Conservation (phyloP, 2,329 filamentous ascomycete species). For the Fusarium metavorans region DNA sequence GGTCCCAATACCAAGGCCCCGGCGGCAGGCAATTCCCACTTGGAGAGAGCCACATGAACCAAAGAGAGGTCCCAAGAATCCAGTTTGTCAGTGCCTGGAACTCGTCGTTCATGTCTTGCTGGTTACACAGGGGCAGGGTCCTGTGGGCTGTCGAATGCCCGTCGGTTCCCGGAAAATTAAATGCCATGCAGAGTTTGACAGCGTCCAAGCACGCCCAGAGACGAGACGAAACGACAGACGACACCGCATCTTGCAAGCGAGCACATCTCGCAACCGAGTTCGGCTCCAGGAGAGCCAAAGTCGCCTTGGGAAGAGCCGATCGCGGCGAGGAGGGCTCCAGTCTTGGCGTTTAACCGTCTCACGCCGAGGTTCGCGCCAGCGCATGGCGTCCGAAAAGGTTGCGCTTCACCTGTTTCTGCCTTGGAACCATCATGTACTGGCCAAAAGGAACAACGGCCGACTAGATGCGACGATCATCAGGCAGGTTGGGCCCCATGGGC, state of each 20-base stretch:
- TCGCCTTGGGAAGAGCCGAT: neutral
- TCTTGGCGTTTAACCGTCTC: neutral
- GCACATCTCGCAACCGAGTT: constrained; percentile 1
- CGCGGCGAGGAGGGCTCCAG: neutral
- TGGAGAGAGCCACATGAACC: neutral
- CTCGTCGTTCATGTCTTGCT: neutral
- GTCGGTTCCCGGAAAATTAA: neutral
- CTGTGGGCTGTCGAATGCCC: neutral
- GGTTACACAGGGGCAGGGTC: neutral
- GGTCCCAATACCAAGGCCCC: neutral
- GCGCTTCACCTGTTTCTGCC: neutral
- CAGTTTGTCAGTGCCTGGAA: neutral
- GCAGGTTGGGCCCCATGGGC: neutral
- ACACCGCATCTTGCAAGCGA: neutral
- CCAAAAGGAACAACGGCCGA: constrained; percentile 1
- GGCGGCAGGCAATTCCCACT: constrained; percentile 7
- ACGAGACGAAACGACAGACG: neutral
- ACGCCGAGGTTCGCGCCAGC: neutral
- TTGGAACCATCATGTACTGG: neutral
- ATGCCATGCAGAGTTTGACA: neutral
- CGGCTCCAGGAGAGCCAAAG: neutral
- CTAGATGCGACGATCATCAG: neutral
- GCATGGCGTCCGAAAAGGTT: neutral
- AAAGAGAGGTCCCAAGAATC: neutral
- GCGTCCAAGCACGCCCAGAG: neutral